Conservation (phyloP, 2,329 filamentous ascomycete species). For the Aspergillus thermomutatus region DNA sequence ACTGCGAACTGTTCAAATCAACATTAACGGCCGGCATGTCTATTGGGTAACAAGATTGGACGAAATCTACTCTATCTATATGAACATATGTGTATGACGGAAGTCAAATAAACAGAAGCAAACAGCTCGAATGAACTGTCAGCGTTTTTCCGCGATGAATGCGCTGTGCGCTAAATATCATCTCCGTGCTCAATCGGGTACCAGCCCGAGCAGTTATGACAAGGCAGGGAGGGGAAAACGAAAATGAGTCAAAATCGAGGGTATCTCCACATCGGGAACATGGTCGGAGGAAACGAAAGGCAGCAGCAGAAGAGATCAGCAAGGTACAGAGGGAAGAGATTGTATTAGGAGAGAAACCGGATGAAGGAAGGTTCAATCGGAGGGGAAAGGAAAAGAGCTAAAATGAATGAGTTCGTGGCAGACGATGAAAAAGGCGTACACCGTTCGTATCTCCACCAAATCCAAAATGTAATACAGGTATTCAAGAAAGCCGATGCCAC, state of each 20-base stretch:
- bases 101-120: neutral
- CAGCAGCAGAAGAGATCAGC: neutral
- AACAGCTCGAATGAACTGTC: neutral
- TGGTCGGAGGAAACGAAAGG: conserved; percentile 2
- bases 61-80: neutral
- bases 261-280: neutral
- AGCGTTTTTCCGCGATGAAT: neutral
- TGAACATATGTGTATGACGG: neutral
- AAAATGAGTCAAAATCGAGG: neutral
- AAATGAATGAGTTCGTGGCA: neutral
- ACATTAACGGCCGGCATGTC: neutral
- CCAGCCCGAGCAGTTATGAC: conserved; percentile 4
- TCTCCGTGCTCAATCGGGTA: conserved; percentile 6
- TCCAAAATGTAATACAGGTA: conserved; percentile 1
- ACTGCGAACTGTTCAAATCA: neutral
- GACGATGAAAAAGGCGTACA: neutral
- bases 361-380: neutral
- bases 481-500: neutral
- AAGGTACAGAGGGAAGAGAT: conserved; percentile 13
- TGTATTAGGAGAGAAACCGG: conserved; percentile 4
- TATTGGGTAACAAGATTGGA: neutral
- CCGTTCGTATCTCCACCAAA: conserved; percentile 2
- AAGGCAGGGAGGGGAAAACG: neutral
- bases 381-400: conserved; percentile 4
- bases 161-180: conserved; percentile 7